phyloP scores from a whole-genome alignment of 805 yeast genomes.

The Pichia exigua region DNA sequence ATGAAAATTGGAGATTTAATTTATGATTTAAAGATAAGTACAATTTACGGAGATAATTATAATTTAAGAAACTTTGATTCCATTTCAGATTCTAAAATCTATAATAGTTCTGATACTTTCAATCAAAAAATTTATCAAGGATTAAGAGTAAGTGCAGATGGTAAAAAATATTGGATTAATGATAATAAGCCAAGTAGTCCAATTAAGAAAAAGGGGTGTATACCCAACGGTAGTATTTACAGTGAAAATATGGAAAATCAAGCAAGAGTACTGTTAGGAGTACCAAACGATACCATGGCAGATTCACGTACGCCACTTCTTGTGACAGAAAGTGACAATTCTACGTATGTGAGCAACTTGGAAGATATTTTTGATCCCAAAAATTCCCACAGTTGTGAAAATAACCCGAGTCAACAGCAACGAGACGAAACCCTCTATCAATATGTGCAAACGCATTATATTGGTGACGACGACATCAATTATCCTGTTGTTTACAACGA shows the following conservation, averaged over 20 bases:
- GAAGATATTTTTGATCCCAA: neutral
- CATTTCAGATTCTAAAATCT: slow-evolving; percentile 35
- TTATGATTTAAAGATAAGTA: slow-evolving; percentile 66
- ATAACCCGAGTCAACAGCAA: neutral
- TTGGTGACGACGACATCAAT: slow-evolving; percentile 31
- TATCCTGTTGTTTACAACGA: slow-evolving; percentile 32
- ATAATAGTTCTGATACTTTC: slow-evolving; percentile 34
- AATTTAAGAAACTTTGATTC: slow-evolving; percentile 81
- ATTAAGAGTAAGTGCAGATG: slow-evolving; percentile 68
- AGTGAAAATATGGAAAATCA: neutral
- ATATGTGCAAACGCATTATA: slow-evolving; percentile 28
- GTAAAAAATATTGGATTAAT: slow-evolving; percentile 76
- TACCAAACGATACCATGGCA: neutral
- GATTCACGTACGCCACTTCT: neutral
- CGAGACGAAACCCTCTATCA: slow-evolving; percentile 30
- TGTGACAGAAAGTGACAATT: neutral
- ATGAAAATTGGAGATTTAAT: slow-evolving; percentile 69
- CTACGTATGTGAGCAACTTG: neutral
- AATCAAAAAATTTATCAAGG: slow-evolving; percentile 74
- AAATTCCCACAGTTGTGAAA: neutral
- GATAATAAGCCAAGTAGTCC: neutral
- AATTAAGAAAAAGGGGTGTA: neutral
- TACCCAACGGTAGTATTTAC: neutral
- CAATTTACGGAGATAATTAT: slow-evolving; percentile 61
- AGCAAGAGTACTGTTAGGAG: neutral